These are phyloP conservation scores for Persicaria maculosa DNA, from an alignment of 148 eudicot species.

Conservation along the genomic window DNA sequence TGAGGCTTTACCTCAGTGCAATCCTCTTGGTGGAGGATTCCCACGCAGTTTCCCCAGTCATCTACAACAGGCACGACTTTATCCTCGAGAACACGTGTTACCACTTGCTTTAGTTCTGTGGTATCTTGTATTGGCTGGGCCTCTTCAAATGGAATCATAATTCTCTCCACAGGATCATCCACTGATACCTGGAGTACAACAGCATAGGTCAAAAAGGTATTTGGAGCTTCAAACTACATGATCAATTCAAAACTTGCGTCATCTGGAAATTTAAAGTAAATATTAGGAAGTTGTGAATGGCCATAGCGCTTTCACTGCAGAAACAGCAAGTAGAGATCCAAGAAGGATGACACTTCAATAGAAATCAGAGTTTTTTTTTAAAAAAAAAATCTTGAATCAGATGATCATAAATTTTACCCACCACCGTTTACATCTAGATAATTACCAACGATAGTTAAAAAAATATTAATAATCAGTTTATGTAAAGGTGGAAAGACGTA, in stretches of 20 bases:
- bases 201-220: not conserved
- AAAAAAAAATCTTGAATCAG: not conserved
- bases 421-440: not conserved
- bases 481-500: not conserved
- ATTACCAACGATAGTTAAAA: too few species aligned
- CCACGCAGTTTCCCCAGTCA: constrained; percentile 69
- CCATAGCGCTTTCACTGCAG: not conserved
- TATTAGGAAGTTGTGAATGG: not conserved
- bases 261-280: not conserved
- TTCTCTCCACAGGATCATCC: constrained; percentile 42
- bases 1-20: constrained; percentile 41
- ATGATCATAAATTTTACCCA: not conserved
- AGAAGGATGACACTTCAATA: not conserved
- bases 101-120: constrained; percentile 36
- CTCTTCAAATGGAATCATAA: constrained; percentile 61
- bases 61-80: constrained; percentile 50
- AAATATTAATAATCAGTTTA: too few species aligned
- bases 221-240: not conserved
- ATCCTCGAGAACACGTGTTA: constrained; percentile 39
- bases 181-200: constrained; percentile 34
- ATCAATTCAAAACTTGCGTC: not conserved
- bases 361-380: not conserved
- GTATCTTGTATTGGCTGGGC: constrained; percentile 44
- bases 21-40: constrained; percentile 53
- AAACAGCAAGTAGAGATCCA: not conserved